Evolutionary conservation across 2,329 filamentous ascomycete genomes (phyloP).

Genomic region (Dothiorella sarmentorum): DNA sequence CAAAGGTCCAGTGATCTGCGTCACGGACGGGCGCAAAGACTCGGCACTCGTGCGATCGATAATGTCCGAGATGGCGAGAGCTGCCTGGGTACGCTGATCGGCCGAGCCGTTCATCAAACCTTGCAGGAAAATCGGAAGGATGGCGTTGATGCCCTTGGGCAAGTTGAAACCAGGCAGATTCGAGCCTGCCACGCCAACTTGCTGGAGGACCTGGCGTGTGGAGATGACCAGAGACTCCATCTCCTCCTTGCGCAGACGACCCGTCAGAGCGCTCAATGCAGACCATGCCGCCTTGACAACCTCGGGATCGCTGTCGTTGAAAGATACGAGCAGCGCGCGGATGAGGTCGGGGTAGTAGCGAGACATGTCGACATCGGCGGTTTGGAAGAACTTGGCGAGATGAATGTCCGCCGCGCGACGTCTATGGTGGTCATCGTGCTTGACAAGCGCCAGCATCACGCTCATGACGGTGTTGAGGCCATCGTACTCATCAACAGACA

Average conservation of each 20-base stretch:
- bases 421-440: constrained; percentile 87
- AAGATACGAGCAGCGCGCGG: constrained; percentile 82
- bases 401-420: constrained; percentile 75
- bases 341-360: constrained; percentile 96
- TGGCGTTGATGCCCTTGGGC: constrained; percentile 94
- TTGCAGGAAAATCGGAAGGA: constrained; percentile 94
- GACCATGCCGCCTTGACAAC: constrained; percentile 90
- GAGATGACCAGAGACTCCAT: constrained; percentile 91
- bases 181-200: constrained; percentile 81
- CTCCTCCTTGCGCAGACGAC: constrained; percentile 89
- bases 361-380: constrained; percentile 82
- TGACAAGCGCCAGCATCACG: constrained; percentile 79
- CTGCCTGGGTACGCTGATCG: constrained; percentile 88
- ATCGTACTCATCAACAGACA: constrained; percentile 93
- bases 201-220: constrained; percentile 79
- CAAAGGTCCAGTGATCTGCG: constrained; percentile 93
- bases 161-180: constrained; percentile 83
- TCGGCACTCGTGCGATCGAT: constrained; percentile 87
- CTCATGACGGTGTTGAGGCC: constrained; percentile 96
- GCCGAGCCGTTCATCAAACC: constrained; percentile 94
- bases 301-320: constrained; percentile 77
- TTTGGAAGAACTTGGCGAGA: constrained; percentile 80
- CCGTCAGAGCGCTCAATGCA: constrained; percentile 82
- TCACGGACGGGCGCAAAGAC: constrained; percentile 89
- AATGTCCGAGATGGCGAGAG: constrained; percentile 91